phyloP scores from a whole-genome alignment of 257 asterid genomes.

The Osmanthus fragrans region DNA sequence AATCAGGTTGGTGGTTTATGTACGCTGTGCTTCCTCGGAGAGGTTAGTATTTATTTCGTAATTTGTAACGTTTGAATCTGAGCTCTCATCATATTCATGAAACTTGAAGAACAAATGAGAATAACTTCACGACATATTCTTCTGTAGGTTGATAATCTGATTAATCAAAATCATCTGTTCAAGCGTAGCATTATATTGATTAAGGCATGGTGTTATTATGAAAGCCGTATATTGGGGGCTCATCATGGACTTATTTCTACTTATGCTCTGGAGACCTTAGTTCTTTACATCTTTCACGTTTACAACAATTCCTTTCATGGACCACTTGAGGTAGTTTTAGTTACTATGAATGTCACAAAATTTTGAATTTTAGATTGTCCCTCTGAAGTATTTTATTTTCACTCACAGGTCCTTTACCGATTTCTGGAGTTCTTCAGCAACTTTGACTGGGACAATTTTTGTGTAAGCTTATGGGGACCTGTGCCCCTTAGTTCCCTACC shows the following conservation, averaged over 20 bases:
- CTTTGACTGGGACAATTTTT: constrained; percentile 1
- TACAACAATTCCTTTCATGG: constrained; percentile 48
- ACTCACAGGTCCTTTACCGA: neutral
- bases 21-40: constrained; percentile 90
- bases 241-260: constrained; percentile 92
- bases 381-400: neutral
- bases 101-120: neutral
- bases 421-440: neutral
- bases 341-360: neutral
- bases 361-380: neutral
- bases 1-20: constrained; percentile 93
- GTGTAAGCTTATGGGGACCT: neutral
- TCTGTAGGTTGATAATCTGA: constrained; percentile 71
- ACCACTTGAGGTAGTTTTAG: constrained; percentile 46
- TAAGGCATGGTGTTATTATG: constrained; percentile 95
- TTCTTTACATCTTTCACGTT: constrained; percentile 56
- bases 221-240: constrained; percentile 91
- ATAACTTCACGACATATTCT: neutral
- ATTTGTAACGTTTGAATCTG: constrained; percentile 8
- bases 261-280: constrained; percentile 76
- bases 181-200: constrained; percentile 89
- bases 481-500: constrained; percentile 3
- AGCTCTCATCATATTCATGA: constrained; percentile 10
- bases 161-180: constrained; percentile 71
- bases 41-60: constrained; percentile 47